Conservation (phyloP, 106 monocot genomes). For the Dendrobium chrysotoxum region DNA sequence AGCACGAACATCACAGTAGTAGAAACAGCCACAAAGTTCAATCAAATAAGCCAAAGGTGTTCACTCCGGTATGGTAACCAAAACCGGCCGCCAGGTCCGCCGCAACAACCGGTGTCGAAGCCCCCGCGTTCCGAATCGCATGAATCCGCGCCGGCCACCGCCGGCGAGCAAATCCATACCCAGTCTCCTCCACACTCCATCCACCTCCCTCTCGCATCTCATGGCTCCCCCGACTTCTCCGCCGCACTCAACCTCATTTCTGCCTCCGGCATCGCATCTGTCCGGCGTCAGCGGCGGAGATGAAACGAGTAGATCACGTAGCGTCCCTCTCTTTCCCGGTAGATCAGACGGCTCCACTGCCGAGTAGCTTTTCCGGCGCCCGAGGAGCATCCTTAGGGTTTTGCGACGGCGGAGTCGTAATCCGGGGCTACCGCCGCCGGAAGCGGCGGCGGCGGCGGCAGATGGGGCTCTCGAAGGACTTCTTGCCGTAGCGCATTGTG, state of each 20-base stretch:
- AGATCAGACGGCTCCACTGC: not conserved
- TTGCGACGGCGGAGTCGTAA: not conserved
- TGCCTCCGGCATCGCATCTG: not conserved
- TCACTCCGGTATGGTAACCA: not conserved
- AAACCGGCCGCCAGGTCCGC: not conserved
- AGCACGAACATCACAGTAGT: no score
- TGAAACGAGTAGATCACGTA: not conserved
- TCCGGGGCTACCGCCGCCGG: not conserved
- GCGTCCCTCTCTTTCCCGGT: not conserved
- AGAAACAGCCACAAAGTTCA: no score
- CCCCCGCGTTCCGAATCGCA: constrained; percentile 3
- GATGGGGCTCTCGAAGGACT: not conserved
- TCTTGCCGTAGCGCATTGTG: not conserved
- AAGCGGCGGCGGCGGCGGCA: not conserved
- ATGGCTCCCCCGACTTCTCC: not conserved
- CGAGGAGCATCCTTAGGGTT: not conserved
- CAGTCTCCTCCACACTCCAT: not conserved
- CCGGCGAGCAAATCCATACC: not conserved
- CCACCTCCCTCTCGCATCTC: not conserved
- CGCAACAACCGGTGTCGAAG: not conserved
- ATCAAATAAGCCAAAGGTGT: not conserved
- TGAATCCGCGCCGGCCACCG: not conserved
- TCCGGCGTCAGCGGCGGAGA: not conserved
- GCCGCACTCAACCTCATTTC: not conserved
- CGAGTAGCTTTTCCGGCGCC: not conserved